These are phyloP conservation scores for Umbelopsis sp. DNA, from an alignment of 371 early-diverging fungal species.

Conservation along the genomic window DNA sequence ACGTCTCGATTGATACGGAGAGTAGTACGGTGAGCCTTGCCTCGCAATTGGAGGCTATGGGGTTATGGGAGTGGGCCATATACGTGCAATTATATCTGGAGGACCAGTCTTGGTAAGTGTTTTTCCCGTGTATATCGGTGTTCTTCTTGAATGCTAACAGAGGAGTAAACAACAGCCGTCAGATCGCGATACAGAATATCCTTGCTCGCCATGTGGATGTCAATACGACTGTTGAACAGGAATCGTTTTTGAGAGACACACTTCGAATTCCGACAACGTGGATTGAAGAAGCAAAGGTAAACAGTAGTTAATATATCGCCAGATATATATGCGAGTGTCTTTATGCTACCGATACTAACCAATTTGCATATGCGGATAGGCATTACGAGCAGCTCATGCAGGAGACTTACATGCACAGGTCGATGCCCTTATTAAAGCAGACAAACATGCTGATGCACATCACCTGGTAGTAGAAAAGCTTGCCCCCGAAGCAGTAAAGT, in stretches of 20 bases:
- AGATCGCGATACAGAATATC: conserved; percentile 4
- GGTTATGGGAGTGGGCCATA: conserved; percentile 10
- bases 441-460: conserved; percentile 13
- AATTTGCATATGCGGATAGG: background rate
- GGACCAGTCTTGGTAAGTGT: background rate
- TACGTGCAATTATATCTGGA: conserved; percentile 1
- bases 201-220: conserved; percentile 5
- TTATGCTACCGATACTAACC: background rate
- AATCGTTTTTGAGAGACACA: background rate
- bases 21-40: background rate
- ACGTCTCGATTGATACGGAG: background rate
- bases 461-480: conserved; percentile 12
- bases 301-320: background rate
- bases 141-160: background rate
- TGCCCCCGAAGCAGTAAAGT: background rate
- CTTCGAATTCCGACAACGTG: background rate
- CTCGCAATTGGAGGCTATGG: conserved; percentile 10
- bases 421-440: conserved; percentile 5
- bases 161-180: background rate
- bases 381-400: background rate
- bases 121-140: background rate
- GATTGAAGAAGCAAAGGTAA: conserved; percentile 14
- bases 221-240: conserved; percentile 1
- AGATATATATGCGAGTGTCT: too few relatives aligned
- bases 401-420: conserved; percentile 17